phyloP scores from a whole-genome alignment of 768 basidiomycete species.

The Trametes villosa region DNA sequence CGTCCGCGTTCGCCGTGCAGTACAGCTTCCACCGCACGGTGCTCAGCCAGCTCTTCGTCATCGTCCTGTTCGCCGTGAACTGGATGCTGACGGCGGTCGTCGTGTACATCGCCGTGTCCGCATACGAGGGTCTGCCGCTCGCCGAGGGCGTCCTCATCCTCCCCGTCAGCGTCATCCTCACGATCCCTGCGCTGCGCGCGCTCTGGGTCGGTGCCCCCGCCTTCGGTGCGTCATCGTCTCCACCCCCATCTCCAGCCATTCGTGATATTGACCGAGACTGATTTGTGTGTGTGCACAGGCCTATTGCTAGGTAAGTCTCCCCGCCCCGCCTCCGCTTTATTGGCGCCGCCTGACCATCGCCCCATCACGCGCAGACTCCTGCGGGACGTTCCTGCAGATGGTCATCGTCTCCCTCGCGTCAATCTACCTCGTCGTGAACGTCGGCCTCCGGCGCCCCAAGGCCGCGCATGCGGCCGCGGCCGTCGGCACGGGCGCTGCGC shows the following conservation, averaged over 20 bases:
- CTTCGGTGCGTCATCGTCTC: constrained; percentile 21
- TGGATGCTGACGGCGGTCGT: constrained; percentile 27
- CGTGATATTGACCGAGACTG: neutral
- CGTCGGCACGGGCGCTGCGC: neutral
- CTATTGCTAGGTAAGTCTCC: constrained; percentile 21
- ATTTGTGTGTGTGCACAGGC: constrained; percentile 12
- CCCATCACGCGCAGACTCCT: constrained; percentile 14
- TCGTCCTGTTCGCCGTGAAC: constrained; percentile 26
- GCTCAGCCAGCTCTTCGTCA: constrained; percentile 25
- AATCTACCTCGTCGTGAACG: constrained; percentile 24
- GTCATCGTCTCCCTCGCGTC: constrained; percentile 25
- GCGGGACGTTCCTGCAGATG: constrained; percentile 27
- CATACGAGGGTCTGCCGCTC: constrained; percentile 17
- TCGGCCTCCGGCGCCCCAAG: constrained; percentile 17
- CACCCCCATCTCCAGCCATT: neutral
- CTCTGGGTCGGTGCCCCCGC: constrained; percentile 25
- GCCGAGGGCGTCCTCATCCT: constrained; percentile 24
- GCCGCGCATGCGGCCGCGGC: neutral
- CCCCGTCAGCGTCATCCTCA: constrained; percentile 27
- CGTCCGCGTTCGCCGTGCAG: constrained; percentile 3
- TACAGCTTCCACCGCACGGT: constrained; percentile 10
- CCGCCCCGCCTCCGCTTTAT: neutral
- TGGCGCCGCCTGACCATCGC: neutral
- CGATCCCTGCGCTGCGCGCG: constrained; percentile 25
- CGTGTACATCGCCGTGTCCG: constrained; percentile 24